phyloP scores from a whole-genome alignment of 805 yeast species.

The Lipomyces yamadae region DNA sequence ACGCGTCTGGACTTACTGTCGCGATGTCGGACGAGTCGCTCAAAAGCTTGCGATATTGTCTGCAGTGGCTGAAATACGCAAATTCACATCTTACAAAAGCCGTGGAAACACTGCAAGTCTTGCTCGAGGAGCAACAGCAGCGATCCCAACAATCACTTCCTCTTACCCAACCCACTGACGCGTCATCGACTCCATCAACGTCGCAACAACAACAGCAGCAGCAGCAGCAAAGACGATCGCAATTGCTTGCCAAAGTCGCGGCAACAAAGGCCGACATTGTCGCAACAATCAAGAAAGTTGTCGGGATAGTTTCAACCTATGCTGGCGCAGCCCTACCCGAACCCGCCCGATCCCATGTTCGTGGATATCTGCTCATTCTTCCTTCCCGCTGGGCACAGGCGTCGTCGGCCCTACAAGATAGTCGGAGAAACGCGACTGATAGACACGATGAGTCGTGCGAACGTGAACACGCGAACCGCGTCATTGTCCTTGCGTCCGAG shows the following conservation, averaged over 20 bases:
- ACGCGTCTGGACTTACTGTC: conserved; percentile 46
- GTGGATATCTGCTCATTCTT: conserved; percentile 73
- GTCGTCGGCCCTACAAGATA: conserved; percentile 40
- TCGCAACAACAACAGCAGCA: conserved; percentile 25
- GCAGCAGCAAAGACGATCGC: conserved; percentile 35
- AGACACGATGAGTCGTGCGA: conserved; percentile 21
- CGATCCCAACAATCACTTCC: conserved; percentile 33
- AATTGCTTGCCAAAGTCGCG: conserved; percentile 38
- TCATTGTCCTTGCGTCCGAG: conserved; percentile 83
- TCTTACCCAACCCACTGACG: conserved; percentile 37
- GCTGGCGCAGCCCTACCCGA: conserved; percentile 77
- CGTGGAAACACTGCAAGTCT: conserved; percentile 64
- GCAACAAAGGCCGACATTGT: conserved; percentile 78
- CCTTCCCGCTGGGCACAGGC: conserved; percentile 73
- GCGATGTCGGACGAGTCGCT: conserved; percentile 70
- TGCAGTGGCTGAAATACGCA: conserved; percentile 79
- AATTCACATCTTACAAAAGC: conserved; percentile 73
- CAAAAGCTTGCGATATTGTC: conserved; percentile 73
- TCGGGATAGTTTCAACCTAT: conserved; percentile 81
- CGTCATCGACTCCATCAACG: conserved; percentile 15
- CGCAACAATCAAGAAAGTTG: conserved; percentile 85
- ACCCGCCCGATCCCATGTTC: conserved; percentile 77
- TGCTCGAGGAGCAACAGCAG: conserved; percentile 50
- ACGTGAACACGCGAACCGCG: conserved; percentile 62
- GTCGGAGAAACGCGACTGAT: not conserved